Percentiles rank a stretch among this genome's conserved stretches.
These are phyloP conservation scores for Delonix regia DNA, from an alignment of 306 rosid genomes.

Conservation along the genomic window DNA sequence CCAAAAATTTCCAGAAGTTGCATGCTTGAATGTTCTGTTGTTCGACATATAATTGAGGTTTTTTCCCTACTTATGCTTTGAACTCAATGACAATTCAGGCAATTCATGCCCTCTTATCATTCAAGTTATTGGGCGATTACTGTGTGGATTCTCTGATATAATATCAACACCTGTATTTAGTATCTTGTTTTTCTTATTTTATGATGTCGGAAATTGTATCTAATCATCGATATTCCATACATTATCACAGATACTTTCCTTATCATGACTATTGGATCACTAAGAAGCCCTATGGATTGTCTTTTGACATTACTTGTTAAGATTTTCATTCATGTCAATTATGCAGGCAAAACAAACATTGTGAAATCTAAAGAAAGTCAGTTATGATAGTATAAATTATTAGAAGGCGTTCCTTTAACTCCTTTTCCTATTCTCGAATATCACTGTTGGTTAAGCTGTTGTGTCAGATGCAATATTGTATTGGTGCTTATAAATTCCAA, in stretches of 20 bases:
- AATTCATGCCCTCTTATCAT: neutral
- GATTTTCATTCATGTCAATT: slow-evolving; percentile 5
- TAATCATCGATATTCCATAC: neutral
- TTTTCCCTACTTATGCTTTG: neutral
- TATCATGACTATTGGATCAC: neutral
- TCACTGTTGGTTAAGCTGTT: slow-evolving; percentile 9
- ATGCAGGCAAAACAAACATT: neutral
- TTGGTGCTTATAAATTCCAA: slow-evolving; percentile 15
- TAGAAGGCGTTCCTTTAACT: neutral
- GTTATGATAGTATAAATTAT: neutral
- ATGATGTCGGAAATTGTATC: slow-evolving; percentile 1
- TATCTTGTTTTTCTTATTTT: slow-evolving; percentile 1
- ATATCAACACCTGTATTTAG: neutral
- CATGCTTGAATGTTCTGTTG: neutral
- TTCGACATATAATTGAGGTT: neutral
- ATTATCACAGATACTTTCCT: neutral
- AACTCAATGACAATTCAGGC: neutral
- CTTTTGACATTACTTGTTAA: neutral
- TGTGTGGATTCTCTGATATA: neutral
- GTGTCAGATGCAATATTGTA: slow-evolving; percentile 26
- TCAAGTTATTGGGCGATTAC: neutral
- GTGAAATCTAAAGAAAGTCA: neutral
- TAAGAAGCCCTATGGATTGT: neutral
- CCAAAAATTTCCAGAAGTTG: neutral
- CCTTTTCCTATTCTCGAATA: neutral